Evolutionary conservation across 192 early-diverging fungal species (phyloP).

Genomic region (Coemansia sp.): DNA sequence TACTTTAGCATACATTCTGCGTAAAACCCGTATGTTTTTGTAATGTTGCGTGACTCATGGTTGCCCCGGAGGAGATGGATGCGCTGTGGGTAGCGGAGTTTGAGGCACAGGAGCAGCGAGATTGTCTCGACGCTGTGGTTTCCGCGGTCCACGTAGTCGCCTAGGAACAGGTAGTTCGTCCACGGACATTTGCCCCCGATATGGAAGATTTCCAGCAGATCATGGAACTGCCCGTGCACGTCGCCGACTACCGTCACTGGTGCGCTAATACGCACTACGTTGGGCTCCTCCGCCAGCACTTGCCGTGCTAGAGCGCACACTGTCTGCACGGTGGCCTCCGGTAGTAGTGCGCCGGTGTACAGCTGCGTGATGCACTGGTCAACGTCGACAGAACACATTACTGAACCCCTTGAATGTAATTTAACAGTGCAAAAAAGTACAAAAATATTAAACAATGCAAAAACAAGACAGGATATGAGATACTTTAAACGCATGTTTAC

Average conservation of each 20-base stretch:
- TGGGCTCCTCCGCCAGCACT: conserved; percentile 77
- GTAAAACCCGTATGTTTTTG: conserved; percentile 94
- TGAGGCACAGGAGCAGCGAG: conserved; percentile 79
- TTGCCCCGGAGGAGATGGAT: conserved; percentile 90
- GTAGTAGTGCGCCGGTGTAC: conserved; percentile 69
- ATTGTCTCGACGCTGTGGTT: conserved; percentile 98
- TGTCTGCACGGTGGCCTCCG: conserved; percentile 71
- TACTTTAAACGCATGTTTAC: too few species aligned
- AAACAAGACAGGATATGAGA: too few species aligned
- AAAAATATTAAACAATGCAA: too few species aligned
- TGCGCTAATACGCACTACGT: conserved; percentile 77
- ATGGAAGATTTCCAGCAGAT: conserved; percentile 91
- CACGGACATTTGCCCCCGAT: conserved; percentile 90
- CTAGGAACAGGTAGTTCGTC: conserved; percentile 98
- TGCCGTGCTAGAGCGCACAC: conserved; percentile 80
- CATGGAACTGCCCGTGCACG: conserved; percentile 92
- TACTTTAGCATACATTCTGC: conserved; percentile 90
- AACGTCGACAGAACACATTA: conserved; percentile 55
- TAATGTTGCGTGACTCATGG: conserved; percentile 92
- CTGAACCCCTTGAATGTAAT: too few species aligned
- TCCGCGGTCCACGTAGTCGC: conserved; percentile 99
- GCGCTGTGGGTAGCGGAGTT: conserved; percentile 85
- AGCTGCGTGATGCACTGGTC: conserved; percentile 79
- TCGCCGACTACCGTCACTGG: conserved; percentile 93
- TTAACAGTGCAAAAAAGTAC: too few species aligned